Percentiles rank a stretch among this genome's conserved stretches.
Conservation (phyloP, 2,329 filamentous ascomycete species). For the Penicillium sp. region DNA sequence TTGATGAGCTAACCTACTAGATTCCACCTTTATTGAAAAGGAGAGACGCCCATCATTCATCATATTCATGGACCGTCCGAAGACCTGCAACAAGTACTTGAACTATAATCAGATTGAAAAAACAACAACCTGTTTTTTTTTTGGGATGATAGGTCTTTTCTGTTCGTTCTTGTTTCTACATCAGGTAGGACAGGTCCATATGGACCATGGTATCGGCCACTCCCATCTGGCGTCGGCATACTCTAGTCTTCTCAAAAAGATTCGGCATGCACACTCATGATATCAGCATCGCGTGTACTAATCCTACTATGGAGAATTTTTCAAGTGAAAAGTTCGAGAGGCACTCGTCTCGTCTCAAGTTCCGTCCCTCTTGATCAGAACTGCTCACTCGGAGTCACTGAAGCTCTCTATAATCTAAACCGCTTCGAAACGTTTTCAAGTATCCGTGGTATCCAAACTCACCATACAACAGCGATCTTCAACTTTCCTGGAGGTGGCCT, state of each 20-base stretch:
- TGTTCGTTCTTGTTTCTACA: not conserved
- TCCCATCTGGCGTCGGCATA: not conserved
- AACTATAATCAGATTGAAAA: too few species aligned
- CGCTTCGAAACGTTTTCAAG: not conserved
- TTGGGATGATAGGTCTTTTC: too few species aligned
- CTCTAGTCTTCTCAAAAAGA: not conserved
- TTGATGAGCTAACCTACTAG: too few species aligned
- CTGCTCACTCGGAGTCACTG: not conserved
- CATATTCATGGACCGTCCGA: too few species aligned
- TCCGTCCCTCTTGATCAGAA: not conserved
- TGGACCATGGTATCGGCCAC: not conserved
- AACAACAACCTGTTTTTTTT: too few species aligned
- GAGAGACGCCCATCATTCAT: too few species aligned
- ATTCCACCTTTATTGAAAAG: too few species aligned
- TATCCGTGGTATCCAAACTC: not conserved
- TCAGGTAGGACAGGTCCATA: not conserved
- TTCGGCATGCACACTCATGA: not conserved
- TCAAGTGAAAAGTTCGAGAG: too few species aligned
- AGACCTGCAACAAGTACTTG: too few species aligned
- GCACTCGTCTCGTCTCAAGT: not conserved
- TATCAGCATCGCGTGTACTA: not conserved
- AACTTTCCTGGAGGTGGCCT: not conserved
- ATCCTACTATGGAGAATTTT: not conserved
- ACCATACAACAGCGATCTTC: not conserved
- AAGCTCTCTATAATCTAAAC: not conserved